Conservation (phyloP, 164 flowering plant genomes). For the Amborella trichopoda region DNA sequence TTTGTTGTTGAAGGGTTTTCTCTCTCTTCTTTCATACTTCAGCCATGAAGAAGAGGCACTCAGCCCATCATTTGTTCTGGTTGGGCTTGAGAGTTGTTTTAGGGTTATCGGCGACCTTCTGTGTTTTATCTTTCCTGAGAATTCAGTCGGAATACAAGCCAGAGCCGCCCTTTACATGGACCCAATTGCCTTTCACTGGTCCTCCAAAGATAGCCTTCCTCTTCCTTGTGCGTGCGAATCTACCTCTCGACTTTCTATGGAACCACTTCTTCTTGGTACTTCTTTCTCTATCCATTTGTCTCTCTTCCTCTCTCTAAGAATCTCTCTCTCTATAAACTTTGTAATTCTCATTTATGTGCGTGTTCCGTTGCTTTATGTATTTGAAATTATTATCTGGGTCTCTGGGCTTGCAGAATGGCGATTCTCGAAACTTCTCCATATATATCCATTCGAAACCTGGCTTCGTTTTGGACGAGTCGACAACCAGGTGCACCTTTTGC, state of each 20-base stretch:
- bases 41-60: too few relatives aligned
- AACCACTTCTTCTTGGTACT: conserved; percentile 66
- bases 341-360: background rate
- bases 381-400: background rate
- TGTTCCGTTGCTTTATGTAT: background rate
- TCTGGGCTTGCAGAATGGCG: conserved; percentile 22
- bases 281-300: background rate
- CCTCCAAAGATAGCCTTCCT: conserved; percentile 70
- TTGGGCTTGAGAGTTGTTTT: too few relatives aligned
- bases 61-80: too few relatives aligned
- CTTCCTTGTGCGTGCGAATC: conserved; percentile 50
- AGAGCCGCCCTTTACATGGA: background rate
- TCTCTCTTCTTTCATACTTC: too few relatives aligned
- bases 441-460: conserved; percentile 83
- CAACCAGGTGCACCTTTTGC: conserved; percentile 54
- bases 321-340: background rate
- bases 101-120: too few relatives aligned
- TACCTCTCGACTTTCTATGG: conserved; percentile 98
- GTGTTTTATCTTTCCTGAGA: too few relatives aligned
- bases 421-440: conserved; percentile 48
- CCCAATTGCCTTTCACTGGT: conserved; percentile 19
- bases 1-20: too few relatives aligned
- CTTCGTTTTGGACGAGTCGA: conserved; percentile 63
- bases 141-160: background rate
- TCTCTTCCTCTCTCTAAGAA: conserved; percentile 1